Conservation (phyloP, 2,329 filamentous ascomycete species). For the Fragosphaeria purpurea region DNA sequence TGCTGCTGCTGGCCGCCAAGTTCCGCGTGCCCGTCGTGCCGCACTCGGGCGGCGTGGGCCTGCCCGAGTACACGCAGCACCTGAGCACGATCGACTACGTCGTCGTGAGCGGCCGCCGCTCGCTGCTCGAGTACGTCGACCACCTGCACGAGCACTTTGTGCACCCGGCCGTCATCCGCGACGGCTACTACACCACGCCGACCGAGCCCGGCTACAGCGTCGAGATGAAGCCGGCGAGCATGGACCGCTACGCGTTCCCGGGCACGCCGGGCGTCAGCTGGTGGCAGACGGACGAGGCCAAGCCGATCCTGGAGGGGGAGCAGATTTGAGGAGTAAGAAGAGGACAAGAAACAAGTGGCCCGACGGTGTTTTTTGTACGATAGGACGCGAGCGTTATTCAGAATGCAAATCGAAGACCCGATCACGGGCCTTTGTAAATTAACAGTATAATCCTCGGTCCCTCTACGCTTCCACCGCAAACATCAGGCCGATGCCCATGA, state of each 20-base stretch:
- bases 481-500: constrained; percentile 14
- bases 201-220: constrained; percentile 78
- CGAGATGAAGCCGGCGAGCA: constrained; percentile 84
- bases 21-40: constrained; percentile 74
- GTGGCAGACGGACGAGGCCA: constrained; percentile 79
- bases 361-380: no score
- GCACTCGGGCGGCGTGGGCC: constrained; percentile 78
- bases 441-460: no score
- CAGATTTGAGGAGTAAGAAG: constrained; percentile 33
- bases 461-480: constrained; percentile 8
- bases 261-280: constrained; percentile 70
- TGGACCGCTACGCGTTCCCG: constrained; percentile 70
- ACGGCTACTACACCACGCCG: constrained; percentile 83
- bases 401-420: no score
- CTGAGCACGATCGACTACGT: constrained; percentile 89
- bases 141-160: constrained; percentile 90
- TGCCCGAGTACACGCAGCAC: constrained; percentile 92
- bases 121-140: constrained; percentile 83
- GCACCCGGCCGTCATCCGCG: constrained; percentile 67
- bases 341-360: constrained; percentile 1
- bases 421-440: neutral
- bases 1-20: constrained; percentile 75
- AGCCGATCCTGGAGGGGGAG: constrained; percentile 55
- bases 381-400: no score
- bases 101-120: constrained; percentile 69